Base-by-base conservation (phyloP, 352 stramenopile species). In the Phytophthora ohioensis region DNA sequence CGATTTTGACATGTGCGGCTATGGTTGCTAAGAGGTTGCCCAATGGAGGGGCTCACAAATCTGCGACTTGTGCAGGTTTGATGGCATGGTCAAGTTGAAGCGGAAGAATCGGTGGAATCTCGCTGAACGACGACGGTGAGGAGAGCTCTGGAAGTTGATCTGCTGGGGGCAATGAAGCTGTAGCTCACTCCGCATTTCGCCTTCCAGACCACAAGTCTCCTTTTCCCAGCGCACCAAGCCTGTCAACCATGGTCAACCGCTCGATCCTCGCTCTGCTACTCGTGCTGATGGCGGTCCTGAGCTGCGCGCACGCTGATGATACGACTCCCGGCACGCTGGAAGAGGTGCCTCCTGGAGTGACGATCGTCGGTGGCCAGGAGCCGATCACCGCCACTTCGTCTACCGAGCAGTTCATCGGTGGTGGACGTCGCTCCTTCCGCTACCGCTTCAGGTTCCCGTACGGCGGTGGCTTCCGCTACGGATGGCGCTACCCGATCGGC, bases 401-500 rank as follows among this genome's bases (percentile, higher is more conserved):
- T n/a, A 32, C 15, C 35, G 64, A 71, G 52, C 35, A 73, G 5
- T 67, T 72, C 36, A 35, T 67, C 21, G 34, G 52, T 49, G 42
- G 54, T 41, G 10, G 46, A 7, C 39, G 13, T 32, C n/a, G 45
- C 0, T 64, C 64, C 10, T 79, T 69, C 38, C 64, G 66, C 39
- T 13, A 63, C 41, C 74, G 77, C 65, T 85, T 83, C 58, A 67
- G 51, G 48, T 80, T 78, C 64, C 67, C 76, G 32, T 64, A 64
- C 53, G 67, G 42, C 35, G 63, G 67, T 48, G 64, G 70, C 31
- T 70, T 76, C 48, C 67, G 73, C 61, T 81, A 78, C 51, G 76
- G 77, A 47, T 84, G 70, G 73, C 70, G 77, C 62, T 84, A 78
- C 67, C 76, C 78, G 21, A 54, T 82, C 47, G 46, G 39, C 49